Evolutionary conservation across 2,329 filamentous ascomycete species (phyloP).

Genomic region (Botrytis fragariae): DNA sequence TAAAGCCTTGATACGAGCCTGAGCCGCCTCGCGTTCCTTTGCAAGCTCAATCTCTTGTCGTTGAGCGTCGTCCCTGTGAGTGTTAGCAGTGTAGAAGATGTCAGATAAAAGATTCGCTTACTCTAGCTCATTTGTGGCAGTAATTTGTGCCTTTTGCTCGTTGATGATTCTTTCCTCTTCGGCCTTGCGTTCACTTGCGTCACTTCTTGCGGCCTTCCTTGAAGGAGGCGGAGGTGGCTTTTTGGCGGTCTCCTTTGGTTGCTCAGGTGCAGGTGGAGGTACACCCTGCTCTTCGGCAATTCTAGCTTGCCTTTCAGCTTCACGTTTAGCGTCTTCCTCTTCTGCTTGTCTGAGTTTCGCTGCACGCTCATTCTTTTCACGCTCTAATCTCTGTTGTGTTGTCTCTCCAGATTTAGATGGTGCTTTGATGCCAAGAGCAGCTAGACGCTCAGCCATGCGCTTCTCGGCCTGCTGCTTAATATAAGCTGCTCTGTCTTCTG

Average conservation of each 20-base stretch:
- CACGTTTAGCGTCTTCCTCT: constrained; percentile 86
- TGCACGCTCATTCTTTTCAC: constrained; percentile 82
- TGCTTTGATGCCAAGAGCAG: constrained; percentile 86
- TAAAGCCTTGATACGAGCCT: constrained; percentile 79
- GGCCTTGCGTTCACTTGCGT: constrained; percentile 55
- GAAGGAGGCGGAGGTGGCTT: constrained; percentile 78
- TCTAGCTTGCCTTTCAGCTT: constrained; percentile 71
- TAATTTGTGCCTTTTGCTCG: constrained; percentile 74
- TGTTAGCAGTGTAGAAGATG: constrained; percentile 24
- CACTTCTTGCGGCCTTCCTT: constrained; percentile 64
- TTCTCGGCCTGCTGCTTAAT: constrained; percentile 97
- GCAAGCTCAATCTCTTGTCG: constrained; percentile 78
- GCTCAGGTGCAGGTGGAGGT: constrained; percentile 31
- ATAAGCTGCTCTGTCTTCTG: constrained; percentile 90
- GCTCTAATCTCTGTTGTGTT: constrained; percentile 78
- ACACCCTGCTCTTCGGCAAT: constrained; percentile 39
- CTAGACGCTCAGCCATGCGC: constrained; percentile 93
- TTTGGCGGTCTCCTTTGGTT: constrained; percentile 48
- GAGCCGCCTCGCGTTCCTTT: constrained; percentile 75
- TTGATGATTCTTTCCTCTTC: constrained; percentile 63
- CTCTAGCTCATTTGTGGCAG: constrained; percentile 75
- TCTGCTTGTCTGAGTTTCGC: constrained; percentile 87
- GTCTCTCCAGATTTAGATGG: constrained; percentile 77
- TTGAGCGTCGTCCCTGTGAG: constrained; percentile 65
- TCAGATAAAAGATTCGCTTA: constrained; percentile 52